Percentiles rank a stretch among this genome's conserved stretches.
Evolutionary conservation across 345 rosid genomes (phyloP).

Genomic region (Linum lewisii): DNA sequence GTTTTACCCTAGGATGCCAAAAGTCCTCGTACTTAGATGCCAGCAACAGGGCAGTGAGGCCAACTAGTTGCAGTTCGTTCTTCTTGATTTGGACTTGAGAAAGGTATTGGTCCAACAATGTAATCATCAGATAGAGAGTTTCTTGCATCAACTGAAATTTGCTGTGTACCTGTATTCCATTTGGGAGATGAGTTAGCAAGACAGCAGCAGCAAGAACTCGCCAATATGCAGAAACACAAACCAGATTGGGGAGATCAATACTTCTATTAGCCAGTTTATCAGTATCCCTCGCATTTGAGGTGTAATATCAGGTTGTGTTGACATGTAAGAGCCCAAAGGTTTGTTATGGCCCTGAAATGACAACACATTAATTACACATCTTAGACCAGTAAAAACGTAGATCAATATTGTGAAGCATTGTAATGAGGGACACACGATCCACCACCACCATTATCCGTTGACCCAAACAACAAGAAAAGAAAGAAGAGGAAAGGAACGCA

Average conservation of each 20-base stretch:
- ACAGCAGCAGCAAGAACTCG: slow-evolving; percentile 8
- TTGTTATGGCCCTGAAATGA: slow-evolving; percentile 50
- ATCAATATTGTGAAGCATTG: neutral
- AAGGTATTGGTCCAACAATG: slow-evolving; percentile 65
- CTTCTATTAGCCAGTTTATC: slow-evolving; percentile 96
- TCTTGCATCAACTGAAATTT: slow-evolving; percentile 85
- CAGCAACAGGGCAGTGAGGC: slow-evolving; percentile 71
- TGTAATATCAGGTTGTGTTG: slow-evolving; percentile 46
- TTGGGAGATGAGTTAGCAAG: slow-evolving; percentile 8
- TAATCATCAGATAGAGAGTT: slow-evolving; percentile 59
- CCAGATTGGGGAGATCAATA: slow-evolving; percentile 17
- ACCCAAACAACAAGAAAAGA: neutral
- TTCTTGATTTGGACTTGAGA: slow-evolving; percentile 62
- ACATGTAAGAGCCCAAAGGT: slow-evolving; percentile 46
- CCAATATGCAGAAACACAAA: slow-evolving; percentile 8
- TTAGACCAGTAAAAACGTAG: neutral
- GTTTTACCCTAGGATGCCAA: slow-evolving; percentile 89
- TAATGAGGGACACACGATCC: neutral
- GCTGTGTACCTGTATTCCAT: slow-evolving; percentile 59
- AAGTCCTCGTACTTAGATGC: slow-evolving; percentile 96
- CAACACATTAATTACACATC: neutral
- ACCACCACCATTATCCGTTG: too few species aligned
- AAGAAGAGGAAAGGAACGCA: neutral
- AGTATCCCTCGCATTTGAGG: slow-evolving; percentile 76
- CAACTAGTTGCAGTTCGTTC: slow-evolving; percentile 84